Evolutionary conservation across 164 flowering plant species (phyloP).

Genomic region (Stephania cephalantha): DNA sequence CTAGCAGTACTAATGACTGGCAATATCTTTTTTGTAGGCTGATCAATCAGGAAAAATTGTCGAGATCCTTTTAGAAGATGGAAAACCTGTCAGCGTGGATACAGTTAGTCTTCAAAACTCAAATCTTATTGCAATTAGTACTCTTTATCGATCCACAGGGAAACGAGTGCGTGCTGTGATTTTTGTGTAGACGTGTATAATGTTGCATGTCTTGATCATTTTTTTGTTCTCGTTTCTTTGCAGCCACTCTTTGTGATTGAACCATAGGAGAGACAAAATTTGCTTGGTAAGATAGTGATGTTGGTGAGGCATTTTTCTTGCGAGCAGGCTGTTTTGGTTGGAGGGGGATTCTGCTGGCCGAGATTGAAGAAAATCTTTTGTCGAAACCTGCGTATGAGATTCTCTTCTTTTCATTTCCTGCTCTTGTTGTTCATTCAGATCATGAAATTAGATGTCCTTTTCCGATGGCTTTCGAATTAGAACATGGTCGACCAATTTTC

Average conservation of each 20-base stretch:
- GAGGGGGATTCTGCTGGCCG: neutral
- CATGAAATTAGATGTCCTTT: neutral
- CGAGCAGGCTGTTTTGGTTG: neutral
- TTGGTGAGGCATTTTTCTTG: neutral
- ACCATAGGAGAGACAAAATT: neutral
- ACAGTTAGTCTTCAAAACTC: slow-evolving; percentile 26
- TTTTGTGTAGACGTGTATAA: too few species aligned
- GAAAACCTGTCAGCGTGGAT: slow-evolving; percentile 53
- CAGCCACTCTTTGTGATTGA: slow-evolving; percentile 25
- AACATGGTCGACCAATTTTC: neutral
- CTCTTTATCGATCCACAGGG: neutral
- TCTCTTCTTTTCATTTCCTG: neutral
- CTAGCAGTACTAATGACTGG: neutral
- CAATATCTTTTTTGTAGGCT: slow-evolving; percentile 25
- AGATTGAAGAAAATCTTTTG: neutral
- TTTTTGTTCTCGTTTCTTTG: slow-evolving; percentile 3
- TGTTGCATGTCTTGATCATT: neutral
- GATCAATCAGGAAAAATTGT: slow-evolving; percentile 51
- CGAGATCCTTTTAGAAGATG: slow-evolving; percentile 49
- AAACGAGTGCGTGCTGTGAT: neutral
- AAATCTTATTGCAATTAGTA: neutral
- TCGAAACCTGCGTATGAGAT: neutral
- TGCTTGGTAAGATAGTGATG: neutral
- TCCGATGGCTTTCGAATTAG: neutral
- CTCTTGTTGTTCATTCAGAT: neutral